Evolutionary conservation across 805 yeast genomes (phyloP), one percentile per base, ranked within the genome.

Genomic region (Kregervanrija delftensis): DNA sequence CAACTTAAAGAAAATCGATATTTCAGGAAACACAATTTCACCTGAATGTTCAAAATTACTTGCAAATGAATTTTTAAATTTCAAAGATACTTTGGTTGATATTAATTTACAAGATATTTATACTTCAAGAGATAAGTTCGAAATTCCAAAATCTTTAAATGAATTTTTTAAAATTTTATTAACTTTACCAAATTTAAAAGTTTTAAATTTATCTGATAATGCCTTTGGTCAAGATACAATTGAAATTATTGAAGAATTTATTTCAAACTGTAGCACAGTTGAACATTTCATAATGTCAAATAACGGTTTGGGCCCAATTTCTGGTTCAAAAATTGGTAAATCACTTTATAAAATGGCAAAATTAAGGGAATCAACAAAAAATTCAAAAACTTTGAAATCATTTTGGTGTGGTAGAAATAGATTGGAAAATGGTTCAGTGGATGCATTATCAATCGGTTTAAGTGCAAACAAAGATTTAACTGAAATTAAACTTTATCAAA

Each of bases 261-360:
- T 93, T 47, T 69, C 86, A 11, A 73, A 82, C 55, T 95, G 91
- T 33, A 74, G 78, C 13, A 80, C 95, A 22, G 68, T 93, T 45
- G 84, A 86, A 65, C 96, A 93, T 61, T 75, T 93, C 63, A 81
- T 87, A 53, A 72, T 93, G 50, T 83, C 96, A 39, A 93, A 93
- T 67, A 93, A 93, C 64, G 99, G 99, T 45, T 83, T 93, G 80
- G 99, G 99, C 33, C 99, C 99, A 22, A 85, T 85, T 62, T 96
- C 98, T 1, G 99, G 99, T 56, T 83, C 91, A 46, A 78, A 96
- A 62, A 86, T 93, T 49, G 99, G 97, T 48, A 79, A 80, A 56
- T 86, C 96, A 4, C 75, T 93, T 39, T 86, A 72, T 67, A 73
- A 76, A 54, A 74, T 91, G 42, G 82, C 81, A 46, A 89, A 89